Base-by-base conservation (phyloP, 176 grass and related monocot species). In the Raddia guianensis region DNA sequence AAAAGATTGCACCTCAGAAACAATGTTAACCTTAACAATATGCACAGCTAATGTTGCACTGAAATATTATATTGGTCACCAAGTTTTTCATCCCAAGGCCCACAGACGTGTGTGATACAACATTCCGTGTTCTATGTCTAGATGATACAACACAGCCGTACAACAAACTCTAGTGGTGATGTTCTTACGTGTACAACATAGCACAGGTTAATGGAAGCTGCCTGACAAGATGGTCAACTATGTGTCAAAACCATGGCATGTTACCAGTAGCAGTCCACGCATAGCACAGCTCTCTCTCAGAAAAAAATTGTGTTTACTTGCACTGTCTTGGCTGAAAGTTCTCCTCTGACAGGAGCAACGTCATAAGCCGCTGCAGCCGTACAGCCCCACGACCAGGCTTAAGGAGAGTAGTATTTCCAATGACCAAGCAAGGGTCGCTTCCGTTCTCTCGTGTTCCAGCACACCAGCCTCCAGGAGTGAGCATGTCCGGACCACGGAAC, bases 261-360 rank as follows among this genome's bases (percentile, higher is more conserved):
- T 64, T 47, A 20, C 76, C 56, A 74, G 53, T 56, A 63, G 79
- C 54, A 84, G 60, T 21, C 80, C 32, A 51, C 66, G 59, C 69
- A 54, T 64, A 34, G 19, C 21, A 44, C 51, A 44, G 62, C 85
- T 64, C 50, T 19, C 10, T 43, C 12, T 84, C 63, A 85, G 77
- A 73, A 47, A 65, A 55, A 69, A 27, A 27, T 27, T 14, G 3
- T 40, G 37, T 40, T 45, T 70, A 91, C 69, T 86, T 88, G 86
- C 90, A 91, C 72, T 91, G 90, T 47, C 86, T 85, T 15, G 86
- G 74, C n/a, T 82, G 90, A 72, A 91, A 91, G 62, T 91, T 91
- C 37, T 91, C 86, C 82, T 86, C 82, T 0, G 83, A 88, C 51
- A 91, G 50, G 15, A 91, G 79, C 1, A 33, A 44, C 0, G 48